A percentile compares a stretch with the other conserved stretches of the same genome.
These are phyloP conservation scores for Neurospora sublineolata DNA, from an alignment of 495 filamentous ascomycete species.

Conservation along the genomic window DNA sequence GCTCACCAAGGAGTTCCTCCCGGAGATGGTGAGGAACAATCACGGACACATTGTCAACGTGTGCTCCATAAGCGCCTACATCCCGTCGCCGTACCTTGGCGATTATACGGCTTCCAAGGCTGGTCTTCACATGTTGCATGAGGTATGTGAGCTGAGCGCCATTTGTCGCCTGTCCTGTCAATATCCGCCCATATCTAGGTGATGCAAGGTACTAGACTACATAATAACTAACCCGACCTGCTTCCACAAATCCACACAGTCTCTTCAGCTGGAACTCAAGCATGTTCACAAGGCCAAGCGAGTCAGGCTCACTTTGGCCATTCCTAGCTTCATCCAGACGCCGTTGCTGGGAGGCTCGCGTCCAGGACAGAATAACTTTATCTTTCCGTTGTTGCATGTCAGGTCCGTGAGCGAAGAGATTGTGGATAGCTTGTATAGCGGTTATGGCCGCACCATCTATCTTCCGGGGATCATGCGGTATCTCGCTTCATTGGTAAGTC, in stretches of 20 bases:
- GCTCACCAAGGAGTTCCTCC: constrained; percentile 18
- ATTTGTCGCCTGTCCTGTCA: not conserved
- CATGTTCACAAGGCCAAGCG: constrained; percentile 15
- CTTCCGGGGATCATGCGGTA: constrained; percentile 24
- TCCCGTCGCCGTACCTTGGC: constrained; percentile 10
- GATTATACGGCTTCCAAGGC: constrained; percentile 17
- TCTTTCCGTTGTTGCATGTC: constrained; percentile 26
- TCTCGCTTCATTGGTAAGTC: constrained; percentile 24
- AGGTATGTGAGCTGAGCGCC: not conserved
- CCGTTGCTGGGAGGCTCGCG: constrained; percentile 21
- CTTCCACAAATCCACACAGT: not conserved
- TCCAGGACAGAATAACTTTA: constrained; percentile 17
- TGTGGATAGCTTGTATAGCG: constrained; percentile 22
- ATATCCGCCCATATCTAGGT: not conserved
- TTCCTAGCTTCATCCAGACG: constrained; percentile 26
- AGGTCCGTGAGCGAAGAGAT: constrained; percentile 27
- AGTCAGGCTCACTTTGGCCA: constrained; percentile 20
- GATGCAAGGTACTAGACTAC: not conserved
- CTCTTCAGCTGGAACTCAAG: constrained; percentile 13
- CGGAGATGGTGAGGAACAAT: constrained; percentile 12
- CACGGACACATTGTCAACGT: constrained; percentile 17
- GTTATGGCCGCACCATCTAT: constrained; percentile 20
- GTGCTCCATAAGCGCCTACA: constrained; percentile 11
- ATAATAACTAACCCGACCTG: not conserved
- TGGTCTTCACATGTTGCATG: constrained; percentile 10